Evolutionary conservation across 2,329 filamentous ascomycete species (phyloP).

Genomic region (Scedosporium dehoogii): DNA sequence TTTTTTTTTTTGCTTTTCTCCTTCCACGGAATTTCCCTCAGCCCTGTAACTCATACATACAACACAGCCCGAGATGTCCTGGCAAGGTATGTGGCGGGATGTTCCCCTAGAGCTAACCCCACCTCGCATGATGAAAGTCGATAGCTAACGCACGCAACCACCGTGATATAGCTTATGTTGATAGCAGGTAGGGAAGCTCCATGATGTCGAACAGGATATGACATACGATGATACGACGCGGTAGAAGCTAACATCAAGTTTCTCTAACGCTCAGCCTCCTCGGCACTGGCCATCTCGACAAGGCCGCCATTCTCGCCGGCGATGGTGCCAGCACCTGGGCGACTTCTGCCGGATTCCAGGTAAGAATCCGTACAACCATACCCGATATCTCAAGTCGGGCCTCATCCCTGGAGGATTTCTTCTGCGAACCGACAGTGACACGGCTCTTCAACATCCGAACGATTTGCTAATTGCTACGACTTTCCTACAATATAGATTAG

Average conservation of each 20-base stretch:
- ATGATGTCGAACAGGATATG: neutral
- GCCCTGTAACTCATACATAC: neutral
- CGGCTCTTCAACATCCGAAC: conserved; percentile 6
- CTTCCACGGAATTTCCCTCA: neutral
- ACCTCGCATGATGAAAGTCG: conserved; percentile 1
- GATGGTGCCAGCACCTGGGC: conserved; percentile 80
- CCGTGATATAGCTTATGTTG: conserved; percentile 34
- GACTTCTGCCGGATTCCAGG: conserved; percentile 57
- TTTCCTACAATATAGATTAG: neutral
- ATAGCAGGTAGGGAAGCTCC: conserved; percentile 32
- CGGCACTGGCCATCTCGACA: conserved; percentile 67
- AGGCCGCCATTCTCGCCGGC: conserved; percentile 73
- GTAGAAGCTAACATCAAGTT: neutral
- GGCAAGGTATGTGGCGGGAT: conserved; percentile 50
- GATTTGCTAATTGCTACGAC: conserved; percentile 6
- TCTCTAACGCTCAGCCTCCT: conserved; percentile 55
- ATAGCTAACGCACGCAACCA: conserved; percentile 11
- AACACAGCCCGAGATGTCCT: conserved; percentile 45
- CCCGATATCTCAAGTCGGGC: conserved; percentile 1
- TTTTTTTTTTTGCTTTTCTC: neutral
- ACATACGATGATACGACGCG: neutral
- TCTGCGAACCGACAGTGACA: too few species aligned
- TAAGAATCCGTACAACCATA: conserved; percentile 31
- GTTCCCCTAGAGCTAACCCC: conserved; percentile 16
- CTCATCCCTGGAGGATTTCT: too few species aligned